A percentile compares a stretch with the other conserved stretches of the same genome.
Evolutionary conservation across 2,329 filamentous ascomycete genomes (phyloP).

Genomic region (Ophiostoma himal-ulmi): DNA sequence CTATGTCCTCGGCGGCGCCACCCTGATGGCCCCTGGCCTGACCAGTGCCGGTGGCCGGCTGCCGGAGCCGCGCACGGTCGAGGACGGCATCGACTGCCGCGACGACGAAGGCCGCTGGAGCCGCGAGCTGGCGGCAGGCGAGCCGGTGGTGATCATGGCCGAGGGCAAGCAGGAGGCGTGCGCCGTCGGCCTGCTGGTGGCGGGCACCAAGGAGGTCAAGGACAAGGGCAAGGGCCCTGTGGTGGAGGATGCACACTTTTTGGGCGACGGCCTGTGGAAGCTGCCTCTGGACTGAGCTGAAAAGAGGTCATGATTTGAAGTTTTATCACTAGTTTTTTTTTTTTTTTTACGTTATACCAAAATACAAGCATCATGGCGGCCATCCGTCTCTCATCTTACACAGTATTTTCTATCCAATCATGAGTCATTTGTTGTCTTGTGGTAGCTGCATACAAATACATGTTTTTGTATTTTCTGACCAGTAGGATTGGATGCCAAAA

Average conservation of each 20-base stretch:
- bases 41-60: conserved; percentile 77
- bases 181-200: conserved; percentile 75
- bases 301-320: not conserved
- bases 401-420: not conserved
- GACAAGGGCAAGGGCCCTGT: conserved; percentile 89
- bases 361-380: not conserved
- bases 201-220: conserved; percentile 87
- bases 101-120: conserved; percentile 53
- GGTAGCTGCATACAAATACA: conserved; percentile 1
- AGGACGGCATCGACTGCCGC: conserved; percentile 28
- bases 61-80: conserved; percentile 47
- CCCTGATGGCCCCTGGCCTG: conserved; percentile 91
- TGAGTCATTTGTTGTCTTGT: not conserved
- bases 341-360: conserved; percentile 4
- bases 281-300: conserved; percentile 45
- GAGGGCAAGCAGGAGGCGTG: conserved; percentile 93
- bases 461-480: conserved; percentile 6
- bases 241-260: conserved; percentile 86
- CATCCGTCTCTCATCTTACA: not conserved
- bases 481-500: conserved; percentile 11
- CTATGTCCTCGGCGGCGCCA: conserved; percentile 88
- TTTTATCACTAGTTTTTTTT: too few relatives aligned
- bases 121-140: conserved; percentile 67
- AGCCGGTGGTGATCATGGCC: conserved; percentile 81
- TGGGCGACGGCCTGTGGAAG: conserved; percentile 91